Conservation (phyloP, 257 asterid genomes). For the Solanum lignicaule region DNA sequence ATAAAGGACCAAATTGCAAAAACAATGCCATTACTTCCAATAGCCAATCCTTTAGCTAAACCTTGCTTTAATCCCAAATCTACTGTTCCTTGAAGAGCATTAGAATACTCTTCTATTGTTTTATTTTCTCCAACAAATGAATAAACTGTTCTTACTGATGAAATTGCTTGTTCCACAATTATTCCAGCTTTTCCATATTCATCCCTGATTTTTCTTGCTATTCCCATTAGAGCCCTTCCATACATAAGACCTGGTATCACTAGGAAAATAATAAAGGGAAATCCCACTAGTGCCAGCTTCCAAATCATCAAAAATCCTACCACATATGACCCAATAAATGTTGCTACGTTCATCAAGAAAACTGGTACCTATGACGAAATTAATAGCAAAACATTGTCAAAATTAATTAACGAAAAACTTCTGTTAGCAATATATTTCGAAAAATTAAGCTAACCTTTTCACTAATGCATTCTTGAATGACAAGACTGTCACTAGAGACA, state of each 20-base stretch:
- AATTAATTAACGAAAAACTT: background rate
- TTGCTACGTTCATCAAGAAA: conserved; percentile 62
- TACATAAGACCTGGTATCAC: conserved; percentile 83
- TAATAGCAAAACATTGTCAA: background rate
- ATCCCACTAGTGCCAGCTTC: conserved; percentile 65
- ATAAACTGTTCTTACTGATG: conserved; percentile 76
- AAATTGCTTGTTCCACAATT: conserved; percentile 70
- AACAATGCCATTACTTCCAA: conserved; percentile 72
- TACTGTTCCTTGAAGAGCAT: conserved; percentile 65
- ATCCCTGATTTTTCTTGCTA: conserved; percentile 46
- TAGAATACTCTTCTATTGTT: conserved; percentile 38
- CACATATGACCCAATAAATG: conserved; percentile 52
- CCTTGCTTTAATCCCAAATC: conserved; percentile 71
- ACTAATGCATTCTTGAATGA: conserved; percentile 75
- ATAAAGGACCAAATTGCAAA: conserved; percentile 83
- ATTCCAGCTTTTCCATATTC: conserved; percentile 61
- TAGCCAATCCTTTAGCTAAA: conserved; percentile 78
- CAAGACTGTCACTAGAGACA: conserved; percentile 73
- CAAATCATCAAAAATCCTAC: conserved; percentile 61
- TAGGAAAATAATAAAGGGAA: conserved; percentile 55
- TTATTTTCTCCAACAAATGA: conserved; percentile 74
- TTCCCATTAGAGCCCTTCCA: conserved; percentile 61
- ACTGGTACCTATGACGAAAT: conserved; percentile 44
- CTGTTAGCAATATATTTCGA: background rate
- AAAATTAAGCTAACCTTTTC: conserved; percentile 48